Conservation (phyloP, 2,329 filamentous ascomycete genomes). For the Calonectria honghensis region DNA sequence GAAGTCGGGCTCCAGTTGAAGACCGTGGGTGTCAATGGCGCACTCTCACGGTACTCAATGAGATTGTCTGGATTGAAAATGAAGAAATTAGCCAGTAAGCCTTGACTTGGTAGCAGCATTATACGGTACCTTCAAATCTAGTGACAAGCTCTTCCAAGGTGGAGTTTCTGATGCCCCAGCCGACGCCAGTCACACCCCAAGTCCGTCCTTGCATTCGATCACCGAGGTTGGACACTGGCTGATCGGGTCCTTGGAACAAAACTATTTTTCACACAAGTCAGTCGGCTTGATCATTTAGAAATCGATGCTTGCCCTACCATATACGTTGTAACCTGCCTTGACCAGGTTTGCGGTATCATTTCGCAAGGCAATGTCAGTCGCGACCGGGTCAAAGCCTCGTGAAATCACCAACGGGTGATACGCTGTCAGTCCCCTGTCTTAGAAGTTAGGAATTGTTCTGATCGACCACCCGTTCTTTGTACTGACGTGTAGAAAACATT, state of each 20-base stretch:
- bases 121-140: not conserved
- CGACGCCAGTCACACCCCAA: not conserved
- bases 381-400: conserved; percentile 3
- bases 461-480: not conserved
- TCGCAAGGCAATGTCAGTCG: not conserved
- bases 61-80: not conserved
- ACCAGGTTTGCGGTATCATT: conserved; percentile 8
- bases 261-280: not conserved
- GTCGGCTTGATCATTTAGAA: not conserved
- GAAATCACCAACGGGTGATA: not conserved
- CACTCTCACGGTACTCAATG: conserved; percentile 6
- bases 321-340: conserved; percentile 4
- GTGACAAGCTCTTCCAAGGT: conserved; percentile 1
- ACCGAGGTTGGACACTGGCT: conserved; percentile 4
- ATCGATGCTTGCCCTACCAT: not conserved
- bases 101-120: not conserved
- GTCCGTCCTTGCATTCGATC: not conserved
- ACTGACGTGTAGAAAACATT: conserved; percentile 4
- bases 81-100: not conserved
- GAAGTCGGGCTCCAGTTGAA: conserved; percentile 12
- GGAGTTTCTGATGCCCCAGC: conserved; percentile 5
- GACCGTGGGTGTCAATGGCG: not conserved
- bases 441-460: not conserved
- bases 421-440: not conserved
- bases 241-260: not conserved